A percentile compares a stretch with the other conserved stretches of the same genome.
Evolutionary conservation across 768 basidiomycete species (phyloP).

Genomic region (Amanita rubescens): DNA sequence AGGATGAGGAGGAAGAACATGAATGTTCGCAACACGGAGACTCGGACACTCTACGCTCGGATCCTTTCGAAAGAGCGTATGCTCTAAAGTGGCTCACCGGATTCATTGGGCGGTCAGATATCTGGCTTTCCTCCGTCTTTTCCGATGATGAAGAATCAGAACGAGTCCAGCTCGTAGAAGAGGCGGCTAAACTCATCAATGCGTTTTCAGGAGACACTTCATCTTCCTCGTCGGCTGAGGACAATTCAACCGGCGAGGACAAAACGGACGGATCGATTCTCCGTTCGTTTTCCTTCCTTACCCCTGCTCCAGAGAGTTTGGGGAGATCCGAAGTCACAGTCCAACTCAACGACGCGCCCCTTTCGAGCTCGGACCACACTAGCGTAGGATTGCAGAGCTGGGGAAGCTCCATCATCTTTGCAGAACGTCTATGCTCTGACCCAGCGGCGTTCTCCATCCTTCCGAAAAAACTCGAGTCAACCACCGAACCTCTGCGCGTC

Average conservation of each 20-base stretch:
- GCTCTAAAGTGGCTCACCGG: conserved; percentile 73
- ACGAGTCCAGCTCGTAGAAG: conserved; percentile 42
- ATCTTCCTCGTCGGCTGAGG: background rate
- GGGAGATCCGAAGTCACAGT: conserved; percentile 27
- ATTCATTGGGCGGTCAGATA: conserved; percentile 52
- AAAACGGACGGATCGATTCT: conserved; percentile 35
- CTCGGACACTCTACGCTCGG: conserved; percentile 42
- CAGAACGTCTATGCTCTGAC: conserved; percentile 48
- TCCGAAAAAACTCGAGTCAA: conserved; percentile 3
- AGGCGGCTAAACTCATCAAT: conserved; percentile 51
- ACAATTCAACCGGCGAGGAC: conserved; percentile 25
- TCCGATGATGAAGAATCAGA: conserved; percentile 29
- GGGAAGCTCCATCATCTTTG: conserved; percentile 71
- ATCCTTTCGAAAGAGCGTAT: conserved; percentile 59
- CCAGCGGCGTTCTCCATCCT: conserved; percentile 28
- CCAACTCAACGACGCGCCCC: conserved; percentile 64
- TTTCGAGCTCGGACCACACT: conserved; percentile 61
- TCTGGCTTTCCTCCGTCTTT: conserved; percentile 32
- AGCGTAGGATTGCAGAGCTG: conserved; percentile 82
- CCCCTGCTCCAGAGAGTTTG: conserved; percentile 8
- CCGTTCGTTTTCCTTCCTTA: conserved; percentile 45
- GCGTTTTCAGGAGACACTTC: conserved; percentile 33
- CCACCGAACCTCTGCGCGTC: conserved; percentile 29
- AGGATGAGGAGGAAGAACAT: conserved; percentile 27
- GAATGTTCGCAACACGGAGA: conserved; percentile 6